phyloP scores from a whole-genome alignment of 192 early-diverging fungal species.

The Podila horticola region DNA sequence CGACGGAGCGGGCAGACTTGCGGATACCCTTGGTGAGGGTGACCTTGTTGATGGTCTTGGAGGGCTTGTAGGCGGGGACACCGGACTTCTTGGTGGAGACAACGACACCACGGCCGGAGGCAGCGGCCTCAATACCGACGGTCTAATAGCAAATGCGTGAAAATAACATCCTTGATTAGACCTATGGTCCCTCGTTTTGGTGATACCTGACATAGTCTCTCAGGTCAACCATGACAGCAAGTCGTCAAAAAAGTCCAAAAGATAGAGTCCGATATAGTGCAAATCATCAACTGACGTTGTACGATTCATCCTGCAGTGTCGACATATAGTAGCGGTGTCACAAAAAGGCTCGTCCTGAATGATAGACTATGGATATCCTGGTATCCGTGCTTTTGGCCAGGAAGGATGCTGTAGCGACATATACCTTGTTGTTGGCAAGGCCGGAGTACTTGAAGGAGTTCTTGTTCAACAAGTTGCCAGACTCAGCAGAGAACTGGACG shows the following conservation, averaged over 20 bases:
- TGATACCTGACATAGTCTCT: no score
- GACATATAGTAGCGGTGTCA: no score
- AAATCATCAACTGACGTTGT: no score
- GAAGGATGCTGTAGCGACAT: neutral
- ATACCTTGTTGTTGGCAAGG: constrained; percentile 80
- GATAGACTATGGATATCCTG: neutral
- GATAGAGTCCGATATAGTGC: no score
- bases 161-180: neutral
- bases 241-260: no score
- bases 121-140: constrained; percentile 65
- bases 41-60: constrained; percentile 61
- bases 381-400: neutral
- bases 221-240: no score
- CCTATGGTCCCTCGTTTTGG: no score
- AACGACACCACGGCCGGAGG: constrained; percentile 68
- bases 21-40: constrained; percentile 71
- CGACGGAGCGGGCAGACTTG: constrained; percentile 70
- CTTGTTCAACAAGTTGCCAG: constrained; percentile 80
- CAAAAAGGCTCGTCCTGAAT: no score
- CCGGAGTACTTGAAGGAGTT: constrained; percentile 88
- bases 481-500: constrained; percentile 76
- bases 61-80: constrained; percentile 60
- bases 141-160: constrained; percentile 52
- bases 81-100: constrained; percentile 70
- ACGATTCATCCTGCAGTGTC: no score